Base-by-base conservation (phyloP, 495 filamentous ascomycete species). In the Daldinia grandis region DNA sequence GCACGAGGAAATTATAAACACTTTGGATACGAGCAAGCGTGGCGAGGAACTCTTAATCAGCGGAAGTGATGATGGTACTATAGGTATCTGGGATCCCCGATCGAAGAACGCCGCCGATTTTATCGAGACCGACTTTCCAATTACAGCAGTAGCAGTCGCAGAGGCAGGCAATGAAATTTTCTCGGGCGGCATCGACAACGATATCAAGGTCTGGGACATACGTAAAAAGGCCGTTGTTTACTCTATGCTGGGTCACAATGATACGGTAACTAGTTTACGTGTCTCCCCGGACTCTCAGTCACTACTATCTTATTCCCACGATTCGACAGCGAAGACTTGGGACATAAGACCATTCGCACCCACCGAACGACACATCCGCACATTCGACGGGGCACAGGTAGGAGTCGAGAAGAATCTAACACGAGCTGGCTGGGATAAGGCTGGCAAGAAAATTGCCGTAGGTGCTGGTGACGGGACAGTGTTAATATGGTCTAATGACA, bases 151-250 rank as follows among this genome's bases (percentile, higher is more conserved):
- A 0, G 93, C 95, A 4, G 79, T 98, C 6, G 90, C 94, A 4
- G 94, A 97, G 80, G 93, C 93, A 17, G 95, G 95, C 15, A 97
- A 95, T 76, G 96, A 99, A 80, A 86, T 99, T 6, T 99, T 94
- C 78, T 94, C 91, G 17, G 95, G 95, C 37, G 92, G 94, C 9
- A 98, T 99, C 62, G 95, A 98, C 78, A 97, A 98, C 71, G 93
- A 96, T 63, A 97, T 99, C 76, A 94, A 96, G 76, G 92, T 95
- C 6, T 99, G 95, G 93, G 96, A 99, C 80, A 79, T 98, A 64
- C 89, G 96, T 69, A 98, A 97, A 81, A 93, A 94, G 76, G 88
- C 88, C 0, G 87, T 97, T 1, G 88, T 91, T 8, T 97, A 97
- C 76, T 89, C 92, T 2, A 90, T 99, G 87, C 72, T 91, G 8